These are phyloP conservation scores for Neospora caninum DNA, from an alignment of 169 alveolate genomes.

Conservation along the genomic window DNA sequence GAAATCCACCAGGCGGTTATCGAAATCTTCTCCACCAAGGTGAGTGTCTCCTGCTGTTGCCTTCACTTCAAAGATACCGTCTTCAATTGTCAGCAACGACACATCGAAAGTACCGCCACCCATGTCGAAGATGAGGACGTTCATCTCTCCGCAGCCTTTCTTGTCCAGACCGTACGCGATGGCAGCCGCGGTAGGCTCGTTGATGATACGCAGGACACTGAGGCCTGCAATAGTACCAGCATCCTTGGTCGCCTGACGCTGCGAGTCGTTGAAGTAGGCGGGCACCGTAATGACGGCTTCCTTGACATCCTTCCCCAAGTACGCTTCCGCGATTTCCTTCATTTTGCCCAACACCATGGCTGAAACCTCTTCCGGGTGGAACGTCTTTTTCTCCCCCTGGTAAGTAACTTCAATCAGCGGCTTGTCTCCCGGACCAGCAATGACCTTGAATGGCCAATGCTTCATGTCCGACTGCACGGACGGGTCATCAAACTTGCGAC, in stretches of 20 bases:
- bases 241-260: constrained; percentile 98
- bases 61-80: constrained; percentile 97
- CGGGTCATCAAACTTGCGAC: constrained; percentile 95
- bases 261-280: constrained; percentile 99
- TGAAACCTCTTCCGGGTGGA: constrained; percentile 98
- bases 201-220: constrained; percentile 95
- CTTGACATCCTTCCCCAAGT: constrained; percentile 92
- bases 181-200: constrained; percentile 99
- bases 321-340: constrained; percentile 97
- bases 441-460: constrained; percentile 95
- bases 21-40: constrained; percentile 99
- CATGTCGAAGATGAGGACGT: constrained; percentile 96
- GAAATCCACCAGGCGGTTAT: constrained; percentile 95
- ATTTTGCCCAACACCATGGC: constrained; percentile 96
- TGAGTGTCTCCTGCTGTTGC: constrained; percentile 99
- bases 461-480: constrained; percentile 95
- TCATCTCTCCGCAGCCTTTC: constrained; percentile 92
- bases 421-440: constrained; percentile 84
- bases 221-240: constrained; percentile 98
- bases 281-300: constrained; percentile 99
- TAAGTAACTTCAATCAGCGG: constrained; percentile 93
- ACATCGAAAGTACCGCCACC: constrained; percentile 99
- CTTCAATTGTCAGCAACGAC: constrained; percentile 95
- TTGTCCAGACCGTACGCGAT: constrained; percentile 98
- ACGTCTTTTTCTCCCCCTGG: constrained; percentile 91